Conservation (phyloP, 148 eudicot genomes). For the Polygonum maritimum region DNA sequence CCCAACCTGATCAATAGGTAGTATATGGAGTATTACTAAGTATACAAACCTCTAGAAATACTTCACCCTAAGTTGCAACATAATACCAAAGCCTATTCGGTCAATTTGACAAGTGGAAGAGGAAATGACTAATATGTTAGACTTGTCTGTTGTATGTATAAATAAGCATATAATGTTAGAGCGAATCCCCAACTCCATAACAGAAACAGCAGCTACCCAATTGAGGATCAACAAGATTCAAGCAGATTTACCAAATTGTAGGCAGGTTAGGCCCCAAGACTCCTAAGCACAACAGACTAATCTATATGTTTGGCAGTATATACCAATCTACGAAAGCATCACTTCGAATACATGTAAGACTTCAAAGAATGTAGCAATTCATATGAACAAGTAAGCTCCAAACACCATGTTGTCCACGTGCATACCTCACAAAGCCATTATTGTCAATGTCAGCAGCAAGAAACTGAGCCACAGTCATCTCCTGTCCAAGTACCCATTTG, state of each 20-base stretch:
- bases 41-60: neutral
- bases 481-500: slow-evolving; percentile 86
- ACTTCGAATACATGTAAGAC: neutral
- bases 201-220: neutral
- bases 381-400: neutral
- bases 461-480: slow-evolving; percentile 82
- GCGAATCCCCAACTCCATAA: neutral
- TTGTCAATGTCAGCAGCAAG: slow-evolving; percentile 94
- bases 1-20: neutral
- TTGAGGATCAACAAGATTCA: neutral
- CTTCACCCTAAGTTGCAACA: neutral
- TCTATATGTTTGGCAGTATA: neutral
- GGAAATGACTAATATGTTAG: neutral
- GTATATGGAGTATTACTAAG: neutral
- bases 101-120: neutral
- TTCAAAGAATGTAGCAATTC: neutral
- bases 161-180: neutral
- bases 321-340: neutral
- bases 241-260: neutral
- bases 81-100: neutral
- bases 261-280: neutral
- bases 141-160: neutral
- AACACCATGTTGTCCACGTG: neutral
- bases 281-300: neutral
- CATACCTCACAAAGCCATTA: slow-evolving; percentile 83